Base-by-base conservation (phyloP, 345 rosid species). In the Euphorbia lathyris region DNA sequence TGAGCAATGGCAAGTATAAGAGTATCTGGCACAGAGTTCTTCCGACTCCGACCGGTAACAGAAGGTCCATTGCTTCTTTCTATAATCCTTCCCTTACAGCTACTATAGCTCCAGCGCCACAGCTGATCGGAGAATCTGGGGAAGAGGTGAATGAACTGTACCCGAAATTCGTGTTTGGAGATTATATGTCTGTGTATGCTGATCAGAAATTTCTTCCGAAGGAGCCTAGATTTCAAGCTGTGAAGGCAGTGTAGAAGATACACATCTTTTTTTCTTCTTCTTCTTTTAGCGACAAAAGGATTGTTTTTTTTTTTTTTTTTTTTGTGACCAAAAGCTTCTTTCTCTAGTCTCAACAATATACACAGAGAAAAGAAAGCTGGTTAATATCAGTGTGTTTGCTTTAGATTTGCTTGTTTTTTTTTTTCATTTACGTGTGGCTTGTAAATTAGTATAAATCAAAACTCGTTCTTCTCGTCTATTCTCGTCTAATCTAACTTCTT, bases 121-220 rank as follows among this genome's bases (percentile, higher is more conserved):
- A 83, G 67, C 72, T 86, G 51, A 25, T 61, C 55, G 79, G 65
- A 60, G 62, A 70, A 14, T 66, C 34, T 1, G 62, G 20, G n/a
- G 52, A 65, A 10, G 83, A 83, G 53, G 74, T 62, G 77, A 71
- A 72, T 52, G 61, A 42, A 53, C 47, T 52, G 42, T 91, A 91
- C 71, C 96, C 97, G 56, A 77, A 83, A 86, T 88, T 89, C 77
- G 82, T 94, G 74, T 91, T 91, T 63, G 98, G 87, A 17, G 98
- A 94, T n/a, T 94, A 94, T 71, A 94, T 94, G 97, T 82, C 89
- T 45, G 82, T 91, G 42, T 94, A 94, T 75, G 85, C 78, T n/a
- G 73, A 83, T 68, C 98, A 94, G 83, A 94, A 94, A 90, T 94
- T 89, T 77, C 88, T 77, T 40, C 80, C 96, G 0, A 94, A 93